Percentiles rank a stretch among this genome's conserved stretches.
Conservation (phyloP, 345 rosid genomes). For the Rhizophora mangle region DNA sequence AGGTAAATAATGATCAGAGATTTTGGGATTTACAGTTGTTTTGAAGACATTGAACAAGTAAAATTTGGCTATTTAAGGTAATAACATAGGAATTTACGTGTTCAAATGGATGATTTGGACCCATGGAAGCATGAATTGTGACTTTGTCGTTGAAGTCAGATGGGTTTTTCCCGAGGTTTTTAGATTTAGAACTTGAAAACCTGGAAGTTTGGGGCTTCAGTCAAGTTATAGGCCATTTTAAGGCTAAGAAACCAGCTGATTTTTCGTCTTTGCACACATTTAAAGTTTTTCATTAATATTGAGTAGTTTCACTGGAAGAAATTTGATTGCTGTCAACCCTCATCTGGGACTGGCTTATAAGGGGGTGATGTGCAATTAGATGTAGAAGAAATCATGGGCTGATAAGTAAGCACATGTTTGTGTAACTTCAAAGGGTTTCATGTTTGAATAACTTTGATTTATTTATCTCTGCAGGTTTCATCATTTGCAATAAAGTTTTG, state of each 20-base stretch:
- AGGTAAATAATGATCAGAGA: background rate
- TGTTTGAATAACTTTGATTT: background rate
- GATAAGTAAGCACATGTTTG: too few relatives aligned
- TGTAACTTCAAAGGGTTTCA: background rate
- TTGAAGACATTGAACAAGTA: too few relatives aligned
- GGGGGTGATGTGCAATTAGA: too few relatives aligned
- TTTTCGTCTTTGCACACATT: background rate
- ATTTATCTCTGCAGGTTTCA: background rate
- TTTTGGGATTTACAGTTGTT: too few relatives aligned
- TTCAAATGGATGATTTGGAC: background rate
- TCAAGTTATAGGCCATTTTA: background rate
- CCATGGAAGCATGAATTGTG: background rate
- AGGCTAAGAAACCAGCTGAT: background rate
- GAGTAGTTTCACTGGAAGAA: too few relatives aligned
- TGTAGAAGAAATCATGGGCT: too few relatives aligned
- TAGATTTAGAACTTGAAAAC: background rate
- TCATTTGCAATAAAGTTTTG: background rate
- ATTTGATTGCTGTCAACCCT: too few relatives aligned
- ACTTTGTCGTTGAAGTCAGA: background rate
- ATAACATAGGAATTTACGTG: background rate
- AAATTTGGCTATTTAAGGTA: too few relatives aligned
- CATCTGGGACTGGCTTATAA: too few relatives aligned
- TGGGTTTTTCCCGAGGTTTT: background rate
- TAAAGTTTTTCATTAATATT: background rate
- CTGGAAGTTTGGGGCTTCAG: background rate